Base-by-base conservation (phyloP, 2,329 filamentous ascomycete genomes). In the Botryotinia convoluta region DNA sequence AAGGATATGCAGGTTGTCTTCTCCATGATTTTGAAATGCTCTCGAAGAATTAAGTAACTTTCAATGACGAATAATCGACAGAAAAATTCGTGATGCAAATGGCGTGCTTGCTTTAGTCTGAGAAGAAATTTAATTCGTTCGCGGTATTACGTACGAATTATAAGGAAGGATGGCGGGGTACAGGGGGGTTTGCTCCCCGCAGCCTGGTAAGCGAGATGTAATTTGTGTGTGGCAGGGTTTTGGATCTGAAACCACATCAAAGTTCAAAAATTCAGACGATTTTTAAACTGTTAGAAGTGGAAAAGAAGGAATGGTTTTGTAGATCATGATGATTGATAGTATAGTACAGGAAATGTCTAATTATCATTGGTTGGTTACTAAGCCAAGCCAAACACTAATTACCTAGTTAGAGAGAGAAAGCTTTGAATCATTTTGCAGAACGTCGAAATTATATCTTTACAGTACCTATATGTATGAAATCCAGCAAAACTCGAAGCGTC, bases 31-130 rank as follows among this genome's bases (percentile, higher is more conserved):
- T n/a, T 20, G 39, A 9, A 10, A 39, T 18, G n/a, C 9, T 18
- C 26, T 20, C 4, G 26, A 10, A 42, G 37, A 42, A 63, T 29
- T 63, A 63, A 63, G n/a, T n/a, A 37, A n/a, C 26, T 20, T 16
- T 3, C 7, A n/a, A 67, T 37, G 44, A 51, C 32, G 44, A 67
- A 39, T 51, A 67, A n/a, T 51, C 3, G 32, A 10, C 12, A 8
- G 2, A 20, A 67, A 67, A 67, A 51, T 67, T 67, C 63, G 63
- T 67, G 44, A 51, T 67, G 18, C 16, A 8, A 51, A 51, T 67
- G 22, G 44, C 44, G 44, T 67, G 63, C 63, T 67, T 29, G 63
- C 4, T 20, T 22, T 63, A 63, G 61, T 20, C n/a, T 18, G 35
- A 20, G 37, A 63, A 42, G n/a, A 29, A 44, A 44, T 20, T 35